phyloP scores from a whole-genome alignment of 2,329 filamentous ascomycete species.

The Stachybotrys chlorohalonatus region DNA sequence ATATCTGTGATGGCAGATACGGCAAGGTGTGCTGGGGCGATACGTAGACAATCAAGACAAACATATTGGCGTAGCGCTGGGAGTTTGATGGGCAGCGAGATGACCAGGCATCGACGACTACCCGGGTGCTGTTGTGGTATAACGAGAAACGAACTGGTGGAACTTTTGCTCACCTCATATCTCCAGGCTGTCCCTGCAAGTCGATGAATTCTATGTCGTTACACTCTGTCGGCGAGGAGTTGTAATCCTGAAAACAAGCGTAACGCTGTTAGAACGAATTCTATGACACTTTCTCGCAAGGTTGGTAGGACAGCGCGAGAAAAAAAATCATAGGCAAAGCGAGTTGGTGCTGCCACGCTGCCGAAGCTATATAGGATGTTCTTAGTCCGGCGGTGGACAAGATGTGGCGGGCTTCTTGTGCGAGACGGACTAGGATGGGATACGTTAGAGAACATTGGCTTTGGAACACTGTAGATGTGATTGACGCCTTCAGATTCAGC shows the following conservation, averaged over 20 bases:
- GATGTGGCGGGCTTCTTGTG: neutral
- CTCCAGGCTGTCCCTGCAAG: constrained; percentile 36
- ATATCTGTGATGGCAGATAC: too few species aligned
- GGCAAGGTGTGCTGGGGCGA: too few species aligned
- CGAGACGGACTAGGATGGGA: neutral
- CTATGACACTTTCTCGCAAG: neutral
- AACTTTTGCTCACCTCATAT: constrained; percentile 42
- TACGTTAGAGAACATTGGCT: neutral
- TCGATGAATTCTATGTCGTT: constrained; percentile 45
- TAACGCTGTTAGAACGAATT: neutral
- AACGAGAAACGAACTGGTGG: neutral
- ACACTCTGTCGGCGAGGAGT: constrained; percentile 37
- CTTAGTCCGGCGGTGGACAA: neutral
- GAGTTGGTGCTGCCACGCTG: neutral
- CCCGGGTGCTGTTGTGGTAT: neutral
- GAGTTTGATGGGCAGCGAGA: neutral
- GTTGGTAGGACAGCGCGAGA: neutral
- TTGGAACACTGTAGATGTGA: neutral
- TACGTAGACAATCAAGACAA: too few species aligned
- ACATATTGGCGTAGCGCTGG: neutral
- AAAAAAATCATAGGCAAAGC: neutral
- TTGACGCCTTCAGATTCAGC: neutral
- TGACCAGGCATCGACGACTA: neutral
- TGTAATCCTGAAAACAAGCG: constrained; percentile 38
- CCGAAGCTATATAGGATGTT: neutral